Evolutionary conservation across 768 basidiomycete species (phyloP), one percentile per base, ranked within the genome.

Genomic region (Mycena galericulata): DNA sequence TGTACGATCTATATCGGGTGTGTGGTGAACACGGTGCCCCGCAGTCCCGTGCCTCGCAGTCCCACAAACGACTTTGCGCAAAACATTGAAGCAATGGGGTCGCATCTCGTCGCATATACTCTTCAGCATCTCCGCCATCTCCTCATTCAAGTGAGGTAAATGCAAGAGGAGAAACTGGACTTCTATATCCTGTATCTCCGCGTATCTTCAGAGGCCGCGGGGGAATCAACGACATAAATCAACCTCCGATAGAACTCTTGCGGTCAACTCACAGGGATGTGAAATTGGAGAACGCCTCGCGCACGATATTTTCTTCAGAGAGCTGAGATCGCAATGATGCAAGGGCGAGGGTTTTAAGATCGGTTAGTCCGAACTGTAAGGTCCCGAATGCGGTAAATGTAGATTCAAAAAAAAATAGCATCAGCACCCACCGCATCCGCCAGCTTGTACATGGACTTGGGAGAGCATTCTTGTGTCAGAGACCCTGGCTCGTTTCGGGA

Each of bases 401-500:
- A 32, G n/a, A 27, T 38, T 4, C 24, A n/a, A n/a, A n/a, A n/a
- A n/a, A n/a, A n/a, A n/a, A n/a, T n/a, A n/a, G 14, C 12, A 32
- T 22, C 15, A 7, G 10, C 26, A 4, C 22, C 41, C 30, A 62
- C 67, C 40, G 26, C 32, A 15, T 68, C 61, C 6, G 67, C 67
- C 9, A 68, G 43, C 40, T 22, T 62, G n/a, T 68, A 71, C 70
- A 67, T 71, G 6, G 70, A 71, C 38, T 71, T 71, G 3, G 66
- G 34, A 0, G 69, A 71, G 12, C 61, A 67, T 27, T 40, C 22
- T 3, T 56, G 69, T 8, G 6, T 32, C 27, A 29, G 26, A 12
- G 40, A 29, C 2, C 27, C 22, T 5, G 26, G 4, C 27, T 34
- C 12, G 34, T 7, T 36, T 36, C 34, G 34, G 14, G 34, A 36